These are phyloP conservation scores for Amanita muscaria DNA, from an alignment of 768 basidiomycete species.

Conservation along the genomic window DNA sequence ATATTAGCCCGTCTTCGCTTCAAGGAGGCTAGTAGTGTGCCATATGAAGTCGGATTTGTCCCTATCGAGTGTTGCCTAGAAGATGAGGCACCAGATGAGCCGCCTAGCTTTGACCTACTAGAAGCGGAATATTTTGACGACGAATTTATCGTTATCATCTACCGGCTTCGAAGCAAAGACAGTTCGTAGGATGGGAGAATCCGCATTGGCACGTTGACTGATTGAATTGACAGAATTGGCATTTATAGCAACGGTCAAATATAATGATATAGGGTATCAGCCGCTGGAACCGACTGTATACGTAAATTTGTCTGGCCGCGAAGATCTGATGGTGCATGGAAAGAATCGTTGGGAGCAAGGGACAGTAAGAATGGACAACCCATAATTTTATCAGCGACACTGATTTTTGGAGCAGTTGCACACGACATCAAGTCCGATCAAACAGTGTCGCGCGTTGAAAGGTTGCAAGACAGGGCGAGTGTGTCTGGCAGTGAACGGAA, in stretches of 20 bases:
- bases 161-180: conserved; percentile 36
- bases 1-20: conserved; percentile 8
- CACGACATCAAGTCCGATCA: conserved; percentile 42
- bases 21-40: neutral
- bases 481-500: conserved; percentile 65
- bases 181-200: conserved; percentile 35
- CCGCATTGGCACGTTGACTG: conserved; percentile 17
- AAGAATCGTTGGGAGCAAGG: conserved; percentile 50
- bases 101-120: conserved; percentile 40
- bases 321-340: conserved; percentile 55
- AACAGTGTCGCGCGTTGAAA: conserved; percentile 45
- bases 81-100: conserved; percentile 20
- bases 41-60: conserved; percentile 9
- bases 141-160: conserved; percentile 55
- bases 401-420: conserved; percentile 36
- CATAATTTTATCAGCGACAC: conserved; percentile 18
- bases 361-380: conserved; percentile 42
- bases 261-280: conserved; percentile 54
- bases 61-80: conserved; percentile 46
- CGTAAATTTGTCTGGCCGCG: conserved; percentile 48
- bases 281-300: conserved; percentile 36
- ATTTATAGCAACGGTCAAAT: conserved; percentile 56
- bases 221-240: conserved; percentile 38
- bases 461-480: conserved; percentile 44
- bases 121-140: conserved; percentile 79